Evolutionary conservation across 306 rosid species (phyloP).

Genomic region (Neltuma alba): DNA sequence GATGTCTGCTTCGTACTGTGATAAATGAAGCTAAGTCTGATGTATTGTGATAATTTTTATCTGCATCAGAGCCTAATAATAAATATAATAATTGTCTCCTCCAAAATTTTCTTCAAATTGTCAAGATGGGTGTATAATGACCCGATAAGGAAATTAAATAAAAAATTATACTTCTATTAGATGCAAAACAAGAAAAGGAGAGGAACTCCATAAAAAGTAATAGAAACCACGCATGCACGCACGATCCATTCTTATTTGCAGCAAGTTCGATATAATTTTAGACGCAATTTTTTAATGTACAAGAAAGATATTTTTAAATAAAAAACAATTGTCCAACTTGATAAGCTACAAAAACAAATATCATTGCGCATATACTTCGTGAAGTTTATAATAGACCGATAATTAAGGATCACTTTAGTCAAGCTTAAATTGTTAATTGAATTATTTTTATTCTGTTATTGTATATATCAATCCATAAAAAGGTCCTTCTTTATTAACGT

Average conservation of each 20-base stretch:
- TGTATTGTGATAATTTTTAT: not conserved
- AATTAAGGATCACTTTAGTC: not conserved
- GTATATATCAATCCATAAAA: slow-evolving; percentile 1
- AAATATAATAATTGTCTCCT: not conserved
- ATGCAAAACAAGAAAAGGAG: too few species aligned
- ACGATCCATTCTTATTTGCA: not conserved
- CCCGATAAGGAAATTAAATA: not conserved
- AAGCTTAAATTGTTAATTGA: not conserved
- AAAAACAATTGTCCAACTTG: not conserved
- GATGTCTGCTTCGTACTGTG: not conserved
- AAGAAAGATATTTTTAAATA: not conserved
- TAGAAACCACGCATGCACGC: not conserved
- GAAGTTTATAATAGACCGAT: not conserved
- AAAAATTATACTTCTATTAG: too few species aligned
- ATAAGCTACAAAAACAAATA: not conserved
- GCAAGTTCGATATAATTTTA: not conserved
- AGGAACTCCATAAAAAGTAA: too few species aligned
- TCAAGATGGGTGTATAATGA: not conserved
- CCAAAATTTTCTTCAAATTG: not conserved
- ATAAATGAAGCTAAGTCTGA: too few species aligned
- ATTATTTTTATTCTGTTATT: too few species aligned
- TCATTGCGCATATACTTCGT: not conserved
- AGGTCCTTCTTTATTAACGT: not conserved
- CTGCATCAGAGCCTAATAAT: not conserved
- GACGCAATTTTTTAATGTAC: not conserved